Evolutionary conservation across 2,329 filamentous ascomycete species (phyloP), one percentile per base, ranked within the genome.

Genomic region (Pseudogymnoascus sp.): DNA sequence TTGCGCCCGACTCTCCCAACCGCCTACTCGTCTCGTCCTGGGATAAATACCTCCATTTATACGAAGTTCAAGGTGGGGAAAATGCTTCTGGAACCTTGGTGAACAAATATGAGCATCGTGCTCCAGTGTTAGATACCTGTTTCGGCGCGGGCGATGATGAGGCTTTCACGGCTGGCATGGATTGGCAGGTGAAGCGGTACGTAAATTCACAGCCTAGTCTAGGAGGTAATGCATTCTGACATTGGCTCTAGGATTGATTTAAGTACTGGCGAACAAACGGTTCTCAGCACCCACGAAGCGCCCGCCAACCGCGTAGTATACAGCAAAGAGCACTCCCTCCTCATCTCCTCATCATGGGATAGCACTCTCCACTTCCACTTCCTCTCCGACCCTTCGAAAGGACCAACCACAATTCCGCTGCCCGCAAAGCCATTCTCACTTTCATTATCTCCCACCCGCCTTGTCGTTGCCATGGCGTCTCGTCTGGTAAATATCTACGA

Each of bases 401-500:
- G 77, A 31, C 85, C 85, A n/a, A 83, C 89, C 51, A 83, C 80
- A 51, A 82, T 97, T 64, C 78, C 82, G 2, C 86, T 96, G 21
- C 91, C 90, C 0, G 89, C 87, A 28, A 99, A 96, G 76, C 92
- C 92, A 0, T 96, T 96, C 76, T 93, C 93, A 11, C 81, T 98
- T 60, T 90, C 92, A 37, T 81, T 89, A 61, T 92, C 83, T 71
- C 81, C 83, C 2, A 83, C 90, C 62, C 96, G 96, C 76, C 83
- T 96, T 7, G 92, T 99, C 45, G 91, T 99, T 65, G 93, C 93
- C 69, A 98, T 99, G 95, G 90, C 93, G 2, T 90, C 90, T 63
- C 90, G 95, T 63, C 85, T 93, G n/a, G 86, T 97, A 66, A 88
- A 95, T 79, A 96, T 99, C 75, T 98, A 97, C 82, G 91, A 97